Evolutionary conservation across 2,329 filamentous ascomycete genomes (phyloP), one percentile per base, ranked within the genome.

Genomic region (Pseudogymnoascus sp.): DNA sequence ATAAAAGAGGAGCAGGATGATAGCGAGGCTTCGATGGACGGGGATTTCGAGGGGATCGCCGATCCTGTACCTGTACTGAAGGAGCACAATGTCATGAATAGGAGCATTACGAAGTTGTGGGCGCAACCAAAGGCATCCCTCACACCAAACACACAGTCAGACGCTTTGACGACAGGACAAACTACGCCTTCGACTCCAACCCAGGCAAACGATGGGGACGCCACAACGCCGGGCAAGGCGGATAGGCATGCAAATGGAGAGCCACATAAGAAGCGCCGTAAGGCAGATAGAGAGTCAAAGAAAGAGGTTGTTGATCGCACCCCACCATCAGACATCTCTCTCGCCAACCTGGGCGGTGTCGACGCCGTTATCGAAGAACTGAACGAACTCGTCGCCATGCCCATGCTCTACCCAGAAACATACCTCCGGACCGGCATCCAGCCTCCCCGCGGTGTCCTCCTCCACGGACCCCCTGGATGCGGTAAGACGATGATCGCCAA

Each of bases 401-500:
- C 90, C 1, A 83, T 95, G 72, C 81, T 85, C 15, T 80, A 80
- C 31, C 86, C 88, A 0, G 80, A 87, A 65, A 80, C 84, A 58
- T 93, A 89, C 68, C 76, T 82, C 36, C 77, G 80, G 15, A 83
- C 85, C 35, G 85, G 86, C 27, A 82, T 90, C 48, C 85, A 88
- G 36, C 85, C 88, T 40, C 86, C 87, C 36, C 84, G 87, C 55
- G 89, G 89, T 64, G 86, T 95, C 13, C 76, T 95, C 25, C 79
- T 95, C 4, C 88, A 95, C 74, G 90, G 90, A 0, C 90, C 90
- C 0, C 90, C 90, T 2, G 90, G 90, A 27, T 94, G 90, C 70
- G 90, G 90, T 67, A 95, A 95, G 74, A 95, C 90, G 0, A 87
- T 90, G 78, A 85, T 95, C 63, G 88, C 89, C 8, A 86, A 91